A percentile compares a stretch with the other conserved stretches of the same genome.
These are phyloP conservation scores for Aspergillus sp. DNA, from an alignment of 2,329 filamentous ascomycete genomes.

Conservation along the genomic window DNA sequence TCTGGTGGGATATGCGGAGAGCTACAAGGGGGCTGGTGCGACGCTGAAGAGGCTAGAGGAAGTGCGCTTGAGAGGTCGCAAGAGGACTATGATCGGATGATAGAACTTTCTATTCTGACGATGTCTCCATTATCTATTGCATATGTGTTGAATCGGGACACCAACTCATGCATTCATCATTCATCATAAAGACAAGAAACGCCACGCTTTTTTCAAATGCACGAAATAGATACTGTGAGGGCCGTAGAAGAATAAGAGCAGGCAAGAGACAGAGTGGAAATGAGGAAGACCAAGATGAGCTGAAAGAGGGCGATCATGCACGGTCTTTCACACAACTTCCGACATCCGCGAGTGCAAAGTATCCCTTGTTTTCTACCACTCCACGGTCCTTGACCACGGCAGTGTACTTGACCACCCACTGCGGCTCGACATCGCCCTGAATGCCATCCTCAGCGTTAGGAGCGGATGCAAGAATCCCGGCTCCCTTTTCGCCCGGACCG, in stretches of 20 bases:
- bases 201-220: slow-evolving; percentile 20
- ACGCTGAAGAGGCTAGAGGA: slow-evolving; percentile 85
- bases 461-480: slow-evolving; percentile 69
- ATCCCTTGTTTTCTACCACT: slow-evolving; percentile 97
- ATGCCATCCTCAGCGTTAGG: slow-evolving; percentile 56
- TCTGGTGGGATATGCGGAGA: slow-evolving; percentile 69
- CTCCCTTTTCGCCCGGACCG: slow-evolving; percentile 68
- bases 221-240: slow-evolving; percentile 1
- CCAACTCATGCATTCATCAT: slow-evolving; percentile 11
- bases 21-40: slow-evolving; percentile 70
- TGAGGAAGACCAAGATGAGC: neutral
- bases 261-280: neutral
- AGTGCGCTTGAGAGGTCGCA: slow-evolving; percentile 88
- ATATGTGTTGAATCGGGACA: neutral
- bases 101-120: slow-evolving; percentile 10
- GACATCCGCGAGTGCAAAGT: slow-evolving; percentile 83
- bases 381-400: slow-evolving; percentile 91
- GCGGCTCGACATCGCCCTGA: slow-evolving; percentile 74
- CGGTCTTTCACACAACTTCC: slow-evolving; percentile 43
- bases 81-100: slow-evolving; percentile 94
- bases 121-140: slow-evolving; percentile 9
- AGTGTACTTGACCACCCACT: slow-evolving; percentile 97
- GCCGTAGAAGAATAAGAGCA: neutral
- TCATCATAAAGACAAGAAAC: slow-evolving; percentile 14
- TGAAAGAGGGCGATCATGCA: slow-evolving; percentile 18